phyloP scores from a whole-genome alignment of 345 rosid species.

The Euclidium syriacum region DNA sequence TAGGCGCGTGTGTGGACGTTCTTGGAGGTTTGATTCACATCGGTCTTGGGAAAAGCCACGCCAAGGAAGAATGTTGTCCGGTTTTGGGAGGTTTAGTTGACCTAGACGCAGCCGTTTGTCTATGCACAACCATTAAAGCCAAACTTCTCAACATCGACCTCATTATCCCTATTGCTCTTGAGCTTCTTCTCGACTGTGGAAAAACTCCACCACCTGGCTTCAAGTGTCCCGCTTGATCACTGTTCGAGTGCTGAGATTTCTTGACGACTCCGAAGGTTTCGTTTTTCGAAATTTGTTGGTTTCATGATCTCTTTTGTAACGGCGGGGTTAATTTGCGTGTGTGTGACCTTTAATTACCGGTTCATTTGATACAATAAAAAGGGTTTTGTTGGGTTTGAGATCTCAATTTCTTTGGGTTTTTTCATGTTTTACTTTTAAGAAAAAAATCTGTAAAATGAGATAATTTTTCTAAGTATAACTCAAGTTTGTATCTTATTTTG shows the following conservation, averaged over 20 bases:
- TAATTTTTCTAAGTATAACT: not conserved
- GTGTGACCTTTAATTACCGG: conserved; percentile 3
- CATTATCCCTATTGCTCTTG: conserved; percentile 74
- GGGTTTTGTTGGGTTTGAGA: not conserved
- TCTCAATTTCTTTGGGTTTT: not conserved
- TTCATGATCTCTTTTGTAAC: not conserved
- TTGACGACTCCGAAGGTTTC: not conserved
- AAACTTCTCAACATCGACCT: conserved; percentile 72
- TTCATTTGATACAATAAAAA: conserved; percentile 21
- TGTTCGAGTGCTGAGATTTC: conserved; percentile 11
- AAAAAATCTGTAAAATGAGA: conserved; percentile 2
- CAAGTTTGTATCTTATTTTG: conserved; percentile 4
- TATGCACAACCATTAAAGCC: conserved; percentile 73
- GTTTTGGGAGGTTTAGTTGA: conserved; percentile 67
- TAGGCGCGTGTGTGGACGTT: conserved; percentile 85
- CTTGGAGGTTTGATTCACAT: conserved; percentile 71
- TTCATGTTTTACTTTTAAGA: not conserved
- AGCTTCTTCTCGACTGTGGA: conserved; percentile 79
- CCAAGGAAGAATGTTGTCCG: conserved; percentile 79
- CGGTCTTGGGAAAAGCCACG: conserved; percentile 58
- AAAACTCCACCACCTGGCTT: conserved; percentile 74
- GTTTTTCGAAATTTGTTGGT: conserved; percentile 2
- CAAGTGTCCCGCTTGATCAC: conserved; percentile 40
- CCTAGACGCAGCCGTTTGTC: conserved; percentile 85
- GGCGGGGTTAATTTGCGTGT: not conserved